Conservation (phyloP, 306 rosid genomes). For the Trifolium pratense region DNA sequence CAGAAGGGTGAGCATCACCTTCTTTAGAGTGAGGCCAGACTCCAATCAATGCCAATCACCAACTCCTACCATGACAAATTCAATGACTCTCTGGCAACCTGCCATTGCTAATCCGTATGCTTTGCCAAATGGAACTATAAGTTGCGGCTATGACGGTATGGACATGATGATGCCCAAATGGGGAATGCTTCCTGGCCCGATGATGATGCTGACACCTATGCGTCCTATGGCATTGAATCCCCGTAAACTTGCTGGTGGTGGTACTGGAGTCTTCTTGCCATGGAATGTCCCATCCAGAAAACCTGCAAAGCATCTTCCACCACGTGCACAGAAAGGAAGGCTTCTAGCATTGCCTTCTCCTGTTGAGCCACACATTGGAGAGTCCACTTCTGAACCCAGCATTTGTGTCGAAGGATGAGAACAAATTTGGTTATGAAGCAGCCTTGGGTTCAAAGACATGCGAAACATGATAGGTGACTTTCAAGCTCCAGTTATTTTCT, state of each 20-base stretch:
- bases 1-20: conserved; percentile 79
- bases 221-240: conserved; percentile 70
- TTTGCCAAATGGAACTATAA: conserved; percentile 60
- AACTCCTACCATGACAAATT: conserved; percentile 50
- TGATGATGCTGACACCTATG: conserved; percentile 80
- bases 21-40: conserved; percentile 79
- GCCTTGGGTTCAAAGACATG: conserved; percentile 46
- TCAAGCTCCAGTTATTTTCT: conserved; percentile 41
- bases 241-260: conserved; percentile 63
- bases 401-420: conserved; percentile 53
- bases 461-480: conserved; percentile 46
- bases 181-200: conserved; percentile 77
- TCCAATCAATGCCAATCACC: conserved; percentile 71
- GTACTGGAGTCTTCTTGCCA: conserved; percentile 97
- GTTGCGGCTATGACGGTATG: conserved; percentile 60
- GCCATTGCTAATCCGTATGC: conserved; percentile 57
- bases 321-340: conserved; percentile 87
- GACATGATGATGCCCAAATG: conserved; percentile 82
- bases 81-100: conserved; percentile 80
- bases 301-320: conserved; percentile 90
- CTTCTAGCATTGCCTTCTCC: conserved; percentile 69
- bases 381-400: conserved; percentile 66
- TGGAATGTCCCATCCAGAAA: conserved; percentile 86
- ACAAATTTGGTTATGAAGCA: conserved; percentile 48
- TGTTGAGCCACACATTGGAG: conserved; percentile 55